These are phyloP conservation scores for Venturia effusa DNA, from an alignment of 2,329 filamentous ascomycete genomes.

Conservation along the genomic window DNA sequence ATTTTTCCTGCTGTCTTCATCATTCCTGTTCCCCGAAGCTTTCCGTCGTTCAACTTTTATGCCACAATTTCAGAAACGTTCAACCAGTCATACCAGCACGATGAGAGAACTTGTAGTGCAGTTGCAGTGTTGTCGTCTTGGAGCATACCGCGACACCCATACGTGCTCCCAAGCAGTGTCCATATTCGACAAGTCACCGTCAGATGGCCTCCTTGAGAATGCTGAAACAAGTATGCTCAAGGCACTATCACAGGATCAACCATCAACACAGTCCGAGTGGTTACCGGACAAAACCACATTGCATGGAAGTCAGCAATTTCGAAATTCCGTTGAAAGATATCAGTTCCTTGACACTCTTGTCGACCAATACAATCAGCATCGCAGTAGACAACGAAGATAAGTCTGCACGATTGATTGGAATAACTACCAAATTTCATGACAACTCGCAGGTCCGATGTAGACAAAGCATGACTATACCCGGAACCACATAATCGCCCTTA, in stretches of 20 bases:
- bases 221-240: background rate
- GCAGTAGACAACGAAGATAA: too few relatives aligned
- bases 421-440: too few relatives aligned
- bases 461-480: too few relatives aligned
- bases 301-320: background rate
- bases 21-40: background rate
- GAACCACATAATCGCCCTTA: too few relatives aligned
- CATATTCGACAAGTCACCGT: background rate
- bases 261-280: background rate
- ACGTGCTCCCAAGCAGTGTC: background rate
- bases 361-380: background rate
- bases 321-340: background rate
- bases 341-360: background rate
- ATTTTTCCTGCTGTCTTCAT: background rate
- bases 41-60: background rate
- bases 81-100: background rate
- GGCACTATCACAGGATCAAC: background rate
- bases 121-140: background rate
- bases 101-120: background rate
- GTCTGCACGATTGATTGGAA: too few relatives aligned
- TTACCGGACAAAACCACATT: background rate
- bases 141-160: background rate
- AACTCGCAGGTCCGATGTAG: too few relatives aligned
- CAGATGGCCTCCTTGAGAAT: background rate
- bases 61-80: background rate